Evolutionary conservation across 2,329 filamentous ascomycete species (phyloP).

Genomic region (Teratosphaeria pseudoeucalypti): DNA sequence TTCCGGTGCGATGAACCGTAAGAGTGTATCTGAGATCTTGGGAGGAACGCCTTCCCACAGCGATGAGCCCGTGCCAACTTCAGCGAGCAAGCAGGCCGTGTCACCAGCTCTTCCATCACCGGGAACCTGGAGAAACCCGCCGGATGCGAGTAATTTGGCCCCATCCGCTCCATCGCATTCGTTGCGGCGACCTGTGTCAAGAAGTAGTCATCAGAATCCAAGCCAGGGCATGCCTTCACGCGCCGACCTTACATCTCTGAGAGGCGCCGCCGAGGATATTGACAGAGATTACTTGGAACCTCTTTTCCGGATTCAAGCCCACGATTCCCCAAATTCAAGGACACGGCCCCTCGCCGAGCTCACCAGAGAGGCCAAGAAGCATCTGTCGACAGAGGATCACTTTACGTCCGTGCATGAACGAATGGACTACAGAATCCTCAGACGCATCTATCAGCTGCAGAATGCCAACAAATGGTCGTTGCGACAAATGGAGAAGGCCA

Average conservation of each 20-base stretch:
- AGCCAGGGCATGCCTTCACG: constrained; percentile 6
- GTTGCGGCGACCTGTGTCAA: constrained; percentile 3
- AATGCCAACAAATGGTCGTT: constrained; percentile 88
- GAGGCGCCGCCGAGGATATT: constrained; percentile 37
- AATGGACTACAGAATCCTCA: constrained; percentile 76
- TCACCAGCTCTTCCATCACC: constrained; percentile 3
- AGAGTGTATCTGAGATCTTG: constrained; percentile 54
- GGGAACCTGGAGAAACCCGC: constrained; percentile 1
- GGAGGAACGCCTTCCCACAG: constrained; percentile 1
- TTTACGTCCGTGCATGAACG: constrained; percentile 74
- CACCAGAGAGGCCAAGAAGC: constrained; percentile 76
- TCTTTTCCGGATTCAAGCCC: constrained; percentile 48
- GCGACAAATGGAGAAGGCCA: constrained; percentile 72
- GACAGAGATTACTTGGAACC: constrained; percentile 52
- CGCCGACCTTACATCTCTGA: constrained; percentile 28
- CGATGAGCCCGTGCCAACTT: background rate
- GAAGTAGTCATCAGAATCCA: constrained; percentile 2
- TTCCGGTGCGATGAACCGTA: constrained; percentile 59
- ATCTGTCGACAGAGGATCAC: constrained; percentile 74
- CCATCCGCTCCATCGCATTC: background rate
- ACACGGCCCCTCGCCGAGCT: constrained; percentile 56
- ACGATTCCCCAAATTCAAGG: constrained; percentile 40
- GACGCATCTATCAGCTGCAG: constrained; percentile 81
- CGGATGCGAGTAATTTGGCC: background rate
- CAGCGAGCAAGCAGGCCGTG: background rate